These are phyloP conservation scores for Ceratopteris richardii DNA, from an alignment of 75 land plant species.

Conservation along the genomic window DNA sequence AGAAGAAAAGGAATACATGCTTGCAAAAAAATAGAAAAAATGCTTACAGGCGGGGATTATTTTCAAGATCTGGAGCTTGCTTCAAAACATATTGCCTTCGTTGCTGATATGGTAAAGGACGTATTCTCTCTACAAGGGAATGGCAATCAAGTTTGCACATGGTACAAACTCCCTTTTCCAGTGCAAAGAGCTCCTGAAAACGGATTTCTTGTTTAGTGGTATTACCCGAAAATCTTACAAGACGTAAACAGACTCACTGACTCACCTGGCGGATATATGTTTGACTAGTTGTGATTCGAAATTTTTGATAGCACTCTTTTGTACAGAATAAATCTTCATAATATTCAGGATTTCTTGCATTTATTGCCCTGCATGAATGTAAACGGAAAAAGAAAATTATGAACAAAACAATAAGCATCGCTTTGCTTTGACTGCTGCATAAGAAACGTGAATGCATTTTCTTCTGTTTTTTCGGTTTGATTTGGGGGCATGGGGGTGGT, in stretches of 20 bases:
- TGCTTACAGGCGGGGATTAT: conserved; percentile 47
- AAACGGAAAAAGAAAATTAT: too few species aligned
- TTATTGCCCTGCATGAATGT: conserved; percentile 32
- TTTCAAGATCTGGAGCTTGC: conserved; percentile 58
- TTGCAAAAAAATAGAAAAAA: neutral
- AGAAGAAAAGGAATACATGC: neutral
- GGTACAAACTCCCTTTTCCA: conserved; percentile 81
- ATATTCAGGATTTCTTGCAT: conserved; percentile 59
- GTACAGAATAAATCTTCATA: conserved; percentile 87
- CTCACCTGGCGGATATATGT: conserved; percentile 57
- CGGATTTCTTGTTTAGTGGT: too few species aligned
- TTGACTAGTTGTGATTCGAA: conserved; percentile 55
- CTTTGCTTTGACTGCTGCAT: too few species aligned
- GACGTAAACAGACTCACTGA: too few species aligned
- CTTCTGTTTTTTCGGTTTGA: too few species aligned
- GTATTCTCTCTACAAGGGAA: conserved; percentile 57
- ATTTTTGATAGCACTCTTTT: conserved; percentile 63
- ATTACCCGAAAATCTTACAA: too few species aligned
- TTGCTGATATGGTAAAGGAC: conserved; percentile 36
- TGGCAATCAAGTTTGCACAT: conserved; percentile 84
- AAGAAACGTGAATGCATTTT: too few species aligned
- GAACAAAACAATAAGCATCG: too few species aligned
- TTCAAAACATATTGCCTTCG: conserved; percentile 45
- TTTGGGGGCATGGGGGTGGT: too few species aligned
- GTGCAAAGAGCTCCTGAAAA: conserved; percentile 70